Percentiles rank a stretch among this genome's conserved stretches.
Conservation (phyloP, 768 basidiomycete genomes). For the Termitomyces eurrhizus region DNA sequence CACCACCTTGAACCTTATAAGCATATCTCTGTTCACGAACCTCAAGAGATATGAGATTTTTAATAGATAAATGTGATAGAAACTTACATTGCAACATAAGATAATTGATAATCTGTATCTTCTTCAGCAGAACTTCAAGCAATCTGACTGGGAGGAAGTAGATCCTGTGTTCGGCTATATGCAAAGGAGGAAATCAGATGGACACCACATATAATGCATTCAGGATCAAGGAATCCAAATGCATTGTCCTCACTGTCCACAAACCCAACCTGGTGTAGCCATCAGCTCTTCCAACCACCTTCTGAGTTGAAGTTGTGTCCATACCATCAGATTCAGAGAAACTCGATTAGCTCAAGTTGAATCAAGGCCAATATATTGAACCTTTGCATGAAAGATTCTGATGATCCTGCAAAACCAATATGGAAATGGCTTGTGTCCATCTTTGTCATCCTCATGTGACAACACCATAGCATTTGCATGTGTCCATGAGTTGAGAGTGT, state of each 20-base stretch:
- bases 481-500: too few species aligned
- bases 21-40: neutral
- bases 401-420: conserved; percentile 22
- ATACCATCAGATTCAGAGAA: conserved; percentile 27
- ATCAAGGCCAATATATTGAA: conserved; percentile 14
- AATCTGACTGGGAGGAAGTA: neutral
- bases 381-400: conserved; percentile 20
- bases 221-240: conserved; percentile 45
- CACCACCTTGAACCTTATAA: neutral
- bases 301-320: conserved; percentile 21
- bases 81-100: too few species aligned
- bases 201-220: conserved; percentile 27
- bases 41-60: neutral
- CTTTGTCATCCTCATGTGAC: too few species aligned
- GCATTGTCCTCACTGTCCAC: conserved; percentile 20
- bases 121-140: neutral
- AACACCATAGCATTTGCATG: too few species aligned
- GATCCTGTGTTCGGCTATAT: neutral
- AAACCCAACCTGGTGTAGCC: conserved; percentile 36
- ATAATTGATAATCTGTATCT: neutral
- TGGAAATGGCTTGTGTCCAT: conserved; percentile 19
- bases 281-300: conserved; percentile 24
- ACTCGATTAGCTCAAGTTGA: conserved; percentile 16
- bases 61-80: too few species aligned
- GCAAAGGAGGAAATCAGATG: conserved; percentile 12